Base-by-base conservation (phyloP, 441 rosid genomes). In the Francoa sonchifolia region DNA sequence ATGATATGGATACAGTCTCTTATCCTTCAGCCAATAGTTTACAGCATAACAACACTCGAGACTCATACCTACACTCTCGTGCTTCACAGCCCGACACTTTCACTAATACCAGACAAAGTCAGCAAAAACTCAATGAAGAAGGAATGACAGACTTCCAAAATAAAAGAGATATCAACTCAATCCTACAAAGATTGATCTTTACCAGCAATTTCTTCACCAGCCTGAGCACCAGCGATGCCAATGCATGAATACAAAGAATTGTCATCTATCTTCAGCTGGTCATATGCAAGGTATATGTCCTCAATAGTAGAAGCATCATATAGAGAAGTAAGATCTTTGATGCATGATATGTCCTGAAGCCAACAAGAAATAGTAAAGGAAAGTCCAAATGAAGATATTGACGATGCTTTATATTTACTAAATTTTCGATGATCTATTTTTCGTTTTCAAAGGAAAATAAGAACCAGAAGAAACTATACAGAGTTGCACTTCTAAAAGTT, bases 221-320 rank as follows among this genome's bases (percentile, higher is more conserved):
- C 77, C 64, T 92, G 85, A 50, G 63, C 67, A 14, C 99, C 97
- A 12, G 99, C 97, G 46, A 92, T 58, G 41, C 99, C 99, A 33
- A 83, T 67, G 62, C 99, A 92, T 11, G 97, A 83, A 61, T 87
- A 83, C 52, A 87, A 50, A 27, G 77, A 81, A 62, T 75, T 71
- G 19, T 92, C 97, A 39, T 79, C 95, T 21, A 92, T 71, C 58
- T 65, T 92, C 57, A 92, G 63, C 47, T 92, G 97, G 42, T 81
- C 78, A 34, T 87, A 87, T 13, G 99, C 99, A 12, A 81, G 36
- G 61, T 83, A 79, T 53, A 92, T 51, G 73, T 87, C 99, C 61
- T 87, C 97, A 3, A 83, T 69, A 33, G 89, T 72, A 51, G 96
- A 84, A 52, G 82, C 80, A 63, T 92, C 95, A 33, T 92, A 87